phyloP scores from a whole-genome alignment of 805 yeast genomes.

The Yamadazyma laniorum region DNA sequence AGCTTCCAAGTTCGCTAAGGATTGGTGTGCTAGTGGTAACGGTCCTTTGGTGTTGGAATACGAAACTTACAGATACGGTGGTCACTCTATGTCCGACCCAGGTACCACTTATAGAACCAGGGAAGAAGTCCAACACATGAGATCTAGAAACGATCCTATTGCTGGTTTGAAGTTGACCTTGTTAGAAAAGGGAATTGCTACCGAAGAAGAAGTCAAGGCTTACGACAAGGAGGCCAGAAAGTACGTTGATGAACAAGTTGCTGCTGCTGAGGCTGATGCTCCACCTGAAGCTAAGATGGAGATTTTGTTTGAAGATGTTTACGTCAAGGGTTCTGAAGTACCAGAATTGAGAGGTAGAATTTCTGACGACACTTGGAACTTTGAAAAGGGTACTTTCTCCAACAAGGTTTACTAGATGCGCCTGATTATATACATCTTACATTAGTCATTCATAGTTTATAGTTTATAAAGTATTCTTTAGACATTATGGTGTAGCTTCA shows the following conservation, averaged over 20 bases:
- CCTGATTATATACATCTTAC: no score
- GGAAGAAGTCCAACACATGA: constrained; percentile 99
- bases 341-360: constrained; percentile 95
- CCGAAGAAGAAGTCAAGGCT: constrained; percentile 91
- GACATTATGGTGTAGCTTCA: no score
- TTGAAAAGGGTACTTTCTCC: constrained; percentile 48
- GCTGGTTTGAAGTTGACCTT: constrained; percentile 90
- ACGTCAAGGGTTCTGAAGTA: constrained; percentile 90
- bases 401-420: constrained; percentile 45
- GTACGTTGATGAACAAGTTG: constrained; percentile 91
- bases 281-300: constrained; percentile 96
- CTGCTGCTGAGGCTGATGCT: constrained; percentile 88
- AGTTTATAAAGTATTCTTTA: no score
- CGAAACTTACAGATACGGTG: constrained; percentile 99
- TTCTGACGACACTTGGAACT: constrained; percentile 92
- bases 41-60: constrained; percentile 96
- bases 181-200: constrained; percentile 77
- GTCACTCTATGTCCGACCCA: constrained; percentile 99
- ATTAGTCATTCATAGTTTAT: no score
- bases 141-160: constrained; percentile 97
- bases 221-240: constrained; percentile 96
- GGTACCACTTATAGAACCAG: constrained; percentile 99
- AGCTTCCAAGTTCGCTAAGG: constrained; percentile 95
- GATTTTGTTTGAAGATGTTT: constrained; percentile 93
- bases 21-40: constrained; percentile 89